A percentile compares a stretch with the other conserved stretches of the same genome.
These are phyloP conservation scores for Pseudomonodictys pantanalensis DNA, from an alignment of 495 filamentous ascomycete genomes.

Conservation along the genomic window DNA sequence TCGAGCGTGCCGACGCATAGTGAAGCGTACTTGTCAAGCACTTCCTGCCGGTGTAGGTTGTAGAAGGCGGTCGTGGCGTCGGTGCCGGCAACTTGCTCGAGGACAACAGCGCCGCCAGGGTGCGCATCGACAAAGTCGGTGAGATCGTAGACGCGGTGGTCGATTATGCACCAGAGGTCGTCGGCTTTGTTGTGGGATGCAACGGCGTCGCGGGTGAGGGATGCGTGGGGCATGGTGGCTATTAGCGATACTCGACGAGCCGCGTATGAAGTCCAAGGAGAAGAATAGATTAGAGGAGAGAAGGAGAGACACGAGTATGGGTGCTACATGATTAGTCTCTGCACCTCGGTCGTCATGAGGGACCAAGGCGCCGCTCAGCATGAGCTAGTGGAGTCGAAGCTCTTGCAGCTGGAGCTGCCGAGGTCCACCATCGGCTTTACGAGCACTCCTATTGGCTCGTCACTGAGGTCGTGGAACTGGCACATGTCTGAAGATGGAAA, in stretches of 20 bases:
- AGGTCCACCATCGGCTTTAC: not conserved
- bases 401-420: conserved; percentile 2
- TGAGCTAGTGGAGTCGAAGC: not conserved
- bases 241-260: not conserved
- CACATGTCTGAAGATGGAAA: not conserved
- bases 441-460: not conserved
- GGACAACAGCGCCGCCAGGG: conserved; percentile 78
- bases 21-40: conserved; percentile 69
- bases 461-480: not conserved
- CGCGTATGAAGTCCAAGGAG: not conserved
- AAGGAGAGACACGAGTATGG: not conserved
- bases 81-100: conserved; percentile 77
- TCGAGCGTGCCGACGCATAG: conserved; percentile 74
- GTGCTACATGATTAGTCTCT: not conserved
- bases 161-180: conserved; percentile 68
- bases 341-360: not conserved
- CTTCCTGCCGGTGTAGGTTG: conserved; percentile 90
- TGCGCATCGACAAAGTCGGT: conserved; percentile 90
- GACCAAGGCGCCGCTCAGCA: not conserved
- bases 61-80: conserved; percentile 89
- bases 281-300: not conserved
- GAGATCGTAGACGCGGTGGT: conserved; percentile 89
- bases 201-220: conserved; percentile 71
- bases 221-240: conserved; percentile 32
- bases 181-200: conserved; percentile 81